Evolutionary conservation across 73 alveolate species (phyloP).

Genomic region (Tetrahymena borealis): DNA sequence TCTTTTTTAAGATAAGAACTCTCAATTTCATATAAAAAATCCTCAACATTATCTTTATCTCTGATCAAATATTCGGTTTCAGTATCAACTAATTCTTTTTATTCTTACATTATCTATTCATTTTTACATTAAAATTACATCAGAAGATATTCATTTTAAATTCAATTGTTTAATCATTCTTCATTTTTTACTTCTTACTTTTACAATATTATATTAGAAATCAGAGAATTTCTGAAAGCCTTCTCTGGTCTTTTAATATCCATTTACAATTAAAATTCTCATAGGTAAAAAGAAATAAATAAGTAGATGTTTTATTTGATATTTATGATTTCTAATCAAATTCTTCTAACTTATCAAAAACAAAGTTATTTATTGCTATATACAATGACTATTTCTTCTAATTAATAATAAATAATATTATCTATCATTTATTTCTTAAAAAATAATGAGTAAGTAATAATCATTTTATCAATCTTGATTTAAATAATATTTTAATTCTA

Average conservation of each 20-base stretch:
- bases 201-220: constrained; percentile 19
- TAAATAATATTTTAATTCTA: no score
- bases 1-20: constrained; percentile 32
- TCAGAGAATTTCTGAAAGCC: constrained; percentile 12
- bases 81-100: constrained; percentile 36
- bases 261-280: constrained; percentile 37
- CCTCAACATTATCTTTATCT: constrained; percentile 35
- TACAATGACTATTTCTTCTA: not conserved
- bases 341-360: not conserved
- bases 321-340: not conserved
- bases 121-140: not conserved
- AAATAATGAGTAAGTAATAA: no score
- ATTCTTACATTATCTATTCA: constrained; percentile 26
- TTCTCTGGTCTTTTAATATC: constrained; percentile 16
- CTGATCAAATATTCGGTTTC: constrained; percentile 38
- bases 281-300: not conserved
- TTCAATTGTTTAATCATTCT: no score
- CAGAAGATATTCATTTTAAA: no score
- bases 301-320: not conserved
- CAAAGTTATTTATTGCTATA: not conserved
- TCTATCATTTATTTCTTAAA: no score
- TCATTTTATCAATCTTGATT: no score
- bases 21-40: constrained; percentile 35
- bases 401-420: not conserved
- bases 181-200: not conserved